Evolutionary conservation across 2,329 filamentous ascomycete species (phyloP).

Genomic region (Stagonosporopsis chrysanthemi): DNA sequence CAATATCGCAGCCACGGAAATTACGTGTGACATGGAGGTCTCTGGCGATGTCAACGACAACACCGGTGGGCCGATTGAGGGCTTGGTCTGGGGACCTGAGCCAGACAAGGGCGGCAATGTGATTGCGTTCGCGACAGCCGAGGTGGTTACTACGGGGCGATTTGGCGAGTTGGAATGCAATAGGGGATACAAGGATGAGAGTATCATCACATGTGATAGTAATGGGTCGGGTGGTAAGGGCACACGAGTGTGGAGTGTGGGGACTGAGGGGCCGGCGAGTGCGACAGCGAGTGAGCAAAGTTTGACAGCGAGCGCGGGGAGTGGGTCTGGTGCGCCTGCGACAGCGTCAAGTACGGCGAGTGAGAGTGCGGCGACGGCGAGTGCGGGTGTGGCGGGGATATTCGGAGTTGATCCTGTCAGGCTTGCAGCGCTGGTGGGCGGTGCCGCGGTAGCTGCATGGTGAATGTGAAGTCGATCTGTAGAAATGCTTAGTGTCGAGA

Average conservation of each 20-base stretch:
- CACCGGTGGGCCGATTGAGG: neutral
- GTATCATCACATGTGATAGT: neutral
- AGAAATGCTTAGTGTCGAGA: neutral
- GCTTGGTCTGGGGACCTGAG: neutral
- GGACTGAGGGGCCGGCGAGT: neutral
- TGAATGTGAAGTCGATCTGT: neutral
- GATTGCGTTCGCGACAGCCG: conserved; percentile 7
- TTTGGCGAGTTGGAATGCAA: conserved; percentile 4
- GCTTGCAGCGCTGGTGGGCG: conserved; percentile 11
- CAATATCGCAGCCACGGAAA: neutral
- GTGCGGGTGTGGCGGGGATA: conserved; percentile 1
- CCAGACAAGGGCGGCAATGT: conserved; percentile 3
- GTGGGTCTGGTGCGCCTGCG: neutral
- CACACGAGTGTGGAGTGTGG: neutral
- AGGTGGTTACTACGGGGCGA: neutral
- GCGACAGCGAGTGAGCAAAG: neutral
- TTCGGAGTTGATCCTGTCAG: conserved; percentile 4
- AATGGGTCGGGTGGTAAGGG: neutral
- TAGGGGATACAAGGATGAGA: neutral
- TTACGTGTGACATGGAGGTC: conserved; percentile 6
- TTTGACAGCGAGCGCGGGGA: neutral
- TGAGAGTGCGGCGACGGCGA: neutral
- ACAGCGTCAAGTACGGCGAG: conserved; percentile 6
- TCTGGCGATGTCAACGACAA: conserved; percentile 6
- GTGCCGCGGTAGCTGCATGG: conserved; percentile 7